Evolutionary conservation across 2,329 filamentous ascomycete species (phyloP), one percentile per base, ranked within the genome.

Genomic region (Byssochlamys sp.): DNA sequence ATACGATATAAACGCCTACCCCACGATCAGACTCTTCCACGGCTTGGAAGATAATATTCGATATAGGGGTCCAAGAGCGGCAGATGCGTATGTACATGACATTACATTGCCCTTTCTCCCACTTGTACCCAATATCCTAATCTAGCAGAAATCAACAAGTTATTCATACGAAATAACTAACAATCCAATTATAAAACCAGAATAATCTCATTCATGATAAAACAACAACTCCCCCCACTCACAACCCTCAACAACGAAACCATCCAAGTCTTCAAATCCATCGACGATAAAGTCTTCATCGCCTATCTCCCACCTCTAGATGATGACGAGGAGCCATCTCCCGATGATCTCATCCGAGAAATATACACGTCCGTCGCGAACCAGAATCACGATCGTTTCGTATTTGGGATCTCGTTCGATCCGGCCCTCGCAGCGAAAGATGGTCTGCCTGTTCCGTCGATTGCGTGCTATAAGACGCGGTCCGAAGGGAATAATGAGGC

Each of bases 31-130:
- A 0, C 71, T 77, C 9, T 78, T 77, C 58, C 70, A 70, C 45
- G 64, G 66, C 2, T 66, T 72, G 27, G 69, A 71, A 1, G 60
- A 63, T 3, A 68, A 68, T 52, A 65, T 62, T 10, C 65, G 75
- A 54, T 81, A 80, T 61, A 72, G 78, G 35, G 79, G 79, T 0
- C 70, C 74, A 1, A 70, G 77, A 24, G 74, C 66, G 51, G 69
- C 75, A 28, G 70, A 70, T 2, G 49, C 49, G 49, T 51, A 51
- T 2, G 49, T 26, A 12, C 2, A 51, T 9, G 7, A 31, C 10
- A 4, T 31, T 9, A 31, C 3, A 4, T 10, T 31, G 6, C 10
- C 9, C 29, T 31, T 31, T 9, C 29, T 31, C 19, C 19, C 19
- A 19, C 19, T 19, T 19, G 19, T 19, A 19, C 19, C 19, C 19